These are phyloP conservation scores for Cryoendolithus antarcticus DNA, from an alignment of 2,329 filamentous ascomycete species.

Conservation along the genomic window DNA sequence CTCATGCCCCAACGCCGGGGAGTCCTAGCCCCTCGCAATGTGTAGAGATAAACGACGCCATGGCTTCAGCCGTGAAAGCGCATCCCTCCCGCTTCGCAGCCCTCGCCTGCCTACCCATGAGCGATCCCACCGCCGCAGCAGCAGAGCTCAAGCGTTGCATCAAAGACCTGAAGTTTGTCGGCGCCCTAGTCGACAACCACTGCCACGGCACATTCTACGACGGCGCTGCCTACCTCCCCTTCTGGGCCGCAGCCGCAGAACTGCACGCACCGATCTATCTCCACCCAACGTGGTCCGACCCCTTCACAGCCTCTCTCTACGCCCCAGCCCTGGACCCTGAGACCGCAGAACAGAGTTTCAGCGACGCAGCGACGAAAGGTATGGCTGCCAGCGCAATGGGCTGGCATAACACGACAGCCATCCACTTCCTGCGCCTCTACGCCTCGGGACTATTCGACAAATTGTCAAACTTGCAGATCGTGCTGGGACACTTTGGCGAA, in stretches of 20 bases:
- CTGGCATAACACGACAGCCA: conserved; percentile 39
- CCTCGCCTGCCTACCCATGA: conserved; percentile 23
- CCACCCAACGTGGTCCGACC: conserved; percentile 28
- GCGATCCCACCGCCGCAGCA: conserved; percentile 19
- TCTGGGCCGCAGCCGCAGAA: conserved; percentile 25
- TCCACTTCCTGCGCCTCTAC: conserved; percentile 40
- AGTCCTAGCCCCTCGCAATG: conserved; percentile 8
- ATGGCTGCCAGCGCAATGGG: conserved; percentile 19
- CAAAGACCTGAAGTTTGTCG: conserved; percentile 22
- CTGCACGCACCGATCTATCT: conserved; percentile 42
- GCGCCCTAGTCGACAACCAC: conserved; percentile 26
- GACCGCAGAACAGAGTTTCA: neutral
- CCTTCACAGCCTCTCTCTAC: no score
- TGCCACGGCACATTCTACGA: conserved; percentile 24
- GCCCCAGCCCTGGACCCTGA: neutral
- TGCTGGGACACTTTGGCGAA: conserved; percentile 46
- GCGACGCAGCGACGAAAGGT: no score
- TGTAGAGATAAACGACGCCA: conserved; percentile 22
- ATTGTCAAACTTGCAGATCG: conserved; percentile 41
- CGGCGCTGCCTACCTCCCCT: conserved; percentile 17
- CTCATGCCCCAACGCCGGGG: conserved; percentile 18
- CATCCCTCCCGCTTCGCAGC: conserved; percentile 20
- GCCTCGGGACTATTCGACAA: conserved; percentile 43
- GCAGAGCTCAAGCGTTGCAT: conserved; percentile 22
- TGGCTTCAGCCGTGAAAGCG: conserved; percentile 18